A percentile compares a stretch with the other conserved stretches of the same genome.
These are phyloP conservation scores for Beverwykella pulmonaria DNA, from an alignment of 495 filamentous ascomycete genomes.

Conservation along the genomic window DNA sequence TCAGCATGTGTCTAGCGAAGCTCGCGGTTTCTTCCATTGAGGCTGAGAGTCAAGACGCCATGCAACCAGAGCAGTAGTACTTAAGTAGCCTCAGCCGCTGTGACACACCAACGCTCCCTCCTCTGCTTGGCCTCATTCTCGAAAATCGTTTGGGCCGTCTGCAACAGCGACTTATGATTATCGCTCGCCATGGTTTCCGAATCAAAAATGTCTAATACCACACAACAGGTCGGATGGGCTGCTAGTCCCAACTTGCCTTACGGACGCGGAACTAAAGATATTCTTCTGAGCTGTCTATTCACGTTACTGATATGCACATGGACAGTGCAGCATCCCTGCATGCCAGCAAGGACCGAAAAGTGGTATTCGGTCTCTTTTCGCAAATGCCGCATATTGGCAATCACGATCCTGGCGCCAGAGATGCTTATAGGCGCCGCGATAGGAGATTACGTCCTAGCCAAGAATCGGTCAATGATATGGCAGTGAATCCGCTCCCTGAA, in stretches of 20 bases:
- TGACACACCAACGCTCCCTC: no score
- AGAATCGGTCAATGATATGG: background rate
- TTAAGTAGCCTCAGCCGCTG: background rate
- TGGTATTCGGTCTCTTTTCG: background rate
- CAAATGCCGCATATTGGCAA: background rate
- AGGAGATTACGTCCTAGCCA: background rate
- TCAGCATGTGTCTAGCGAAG: no score
- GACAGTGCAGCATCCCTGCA: background rate
- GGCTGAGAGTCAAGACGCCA: no score
- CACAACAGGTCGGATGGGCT: background rate
- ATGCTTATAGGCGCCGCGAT: background rate
- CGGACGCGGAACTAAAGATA: background rate
- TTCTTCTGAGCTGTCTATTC: background rate
- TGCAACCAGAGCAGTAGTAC: no score
- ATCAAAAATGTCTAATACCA: background rate
- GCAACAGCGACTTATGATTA: no score
- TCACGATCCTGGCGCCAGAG: background rate
- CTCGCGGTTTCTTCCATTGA: no score
- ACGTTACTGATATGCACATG: slow-evolving; percentile 7
- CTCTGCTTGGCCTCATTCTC: background rate
- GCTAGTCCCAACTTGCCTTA: background rate
- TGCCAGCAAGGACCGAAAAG: background rate
- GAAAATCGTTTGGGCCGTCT: no score
- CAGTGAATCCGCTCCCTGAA: background rate
- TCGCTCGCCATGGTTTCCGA: no score